These are phyloP conservation scores for Apophysomyces sp. DNA, from an alignment of 371 early-diverging fungal genomes.

Conservation along the genomic window DNA sequence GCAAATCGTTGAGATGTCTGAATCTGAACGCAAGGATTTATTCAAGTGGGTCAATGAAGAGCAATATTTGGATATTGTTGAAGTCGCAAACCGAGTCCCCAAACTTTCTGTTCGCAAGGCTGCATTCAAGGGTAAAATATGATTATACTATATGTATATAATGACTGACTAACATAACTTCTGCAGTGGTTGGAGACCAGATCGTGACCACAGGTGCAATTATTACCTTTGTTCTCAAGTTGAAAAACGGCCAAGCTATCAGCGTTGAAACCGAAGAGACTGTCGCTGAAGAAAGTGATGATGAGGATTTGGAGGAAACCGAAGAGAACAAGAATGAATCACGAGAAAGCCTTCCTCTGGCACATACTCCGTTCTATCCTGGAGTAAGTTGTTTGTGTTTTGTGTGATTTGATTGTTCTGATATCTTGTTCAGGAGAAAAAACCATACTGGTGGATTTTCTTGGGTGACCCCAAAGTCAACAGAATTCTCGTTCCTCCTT, in stretches of 20 bases:
- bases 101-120: slow-evolving; percentile 69
- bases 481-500: slow-evolving; percentile 79
- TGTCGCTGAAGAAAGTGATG: slow-evolving; percentile 11
- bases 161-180: not conserved
- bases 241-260: slow-evolving; percentile 39
- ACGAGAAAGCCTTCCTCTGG: slow-evolving; percentile 34
- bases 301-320: slow-evolving; percentile 20
- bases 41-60: slow-evolving; percentile 55
- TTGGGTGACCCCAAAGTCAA: slow-evolving; percentile 83
- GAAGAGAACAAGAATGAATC: slow-evolving; percentile 34
- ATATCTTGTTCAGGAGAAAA: slow-evolving; percentile 53
- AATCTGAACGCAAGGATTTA: slow-evolving; percentile 59
- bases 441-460: slow-evolving; percentile 92
- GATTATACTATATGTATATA: not conserved
- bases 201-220: slow-evolving; percentile 79
- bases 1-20: slow-evolving; percentile 67
- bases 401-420: not conserved
- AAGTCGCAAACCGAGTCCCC: slow-evolving; percentile 79
- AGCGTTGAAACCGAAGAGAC: slow-evolving; percentile 15
- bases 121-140: slow-evolving; percentile 63
- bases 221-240: slow-evolving; percentile 72
- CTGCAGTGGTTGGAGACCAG: slow-evolving; percentile 71
- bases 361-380: slow-evolving; percentile 72
- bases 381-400: slow-evolving; percentile 19
- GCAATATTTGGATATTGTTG: slow-evolving; percentile 67